A percentile compares a stretch with the other conserved stretches of the same genome.
Evolutionary conservation across 495 filamentous ascomycete genomes (phyloP).

Genomic region (Aspergillus leporis): DNA sequence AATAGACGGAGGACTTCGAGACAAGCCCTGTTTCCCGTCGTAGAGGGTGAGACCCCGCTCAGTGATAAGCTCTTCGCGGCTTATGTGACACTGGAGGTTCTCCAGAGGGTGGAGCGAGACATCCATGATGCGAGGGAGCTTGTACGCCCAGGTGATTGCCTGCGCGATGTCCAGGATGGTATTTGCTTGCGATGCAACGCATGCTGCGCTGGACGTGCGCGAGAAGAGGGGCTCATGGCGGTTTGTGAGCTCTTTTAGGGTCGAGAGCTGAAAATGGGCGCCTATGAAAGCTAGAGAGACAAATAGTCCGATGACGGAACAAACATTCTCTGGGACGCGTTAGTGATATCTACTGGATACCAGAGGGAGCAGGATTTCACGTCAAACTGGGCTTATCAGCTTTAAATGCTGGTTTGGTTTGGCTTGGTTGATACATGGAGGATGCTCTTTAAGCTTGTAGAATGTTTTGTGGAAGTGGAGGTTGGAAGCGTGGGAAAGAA

Average conservation of each 20-base stretch:
- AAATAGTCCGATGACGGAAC: constrained; percentile 3
- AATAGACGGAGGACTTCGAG: neutral
- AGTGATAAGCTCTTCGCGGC: neutral
- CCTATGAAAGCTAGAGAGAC: neutral
- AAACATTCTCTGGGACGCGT: neutral
- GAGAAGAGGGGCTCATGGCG: neutral
- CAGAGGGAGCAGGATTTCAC: neutral
- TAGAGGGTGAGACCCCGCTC: neutral
- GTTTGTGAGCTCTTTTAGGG: neutral
- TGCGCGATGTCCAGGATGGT: neutral
- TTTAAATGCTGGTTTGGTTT: too few species aligned
- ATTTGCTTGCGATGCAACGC: neutral
- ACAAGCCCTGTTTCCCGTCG: neutral
- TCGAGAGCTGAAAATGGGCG: neutral
- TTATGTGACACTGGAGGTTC: neutral
- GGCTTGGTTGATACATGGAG: neutral
- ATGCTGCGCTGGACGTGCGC: neutral
- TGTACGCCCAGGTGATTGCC: neutral
- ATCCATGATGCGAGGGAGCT: neutral
- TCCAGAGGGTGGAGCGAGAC: neutral
- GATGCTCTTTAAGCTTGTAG: neutral
- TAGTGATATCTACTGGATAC: neutral
- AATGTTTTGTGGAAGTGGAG: neutral
- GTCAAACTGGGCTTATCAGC: neutral
- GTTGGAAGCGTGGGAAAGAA: too few species aligned